These are phyloP conservation scores for Dactylonectria estremocensis DNA, from an alignment of 2,329 filamentous ascomycete genomes.

Conservation along the genomic window DNA sequence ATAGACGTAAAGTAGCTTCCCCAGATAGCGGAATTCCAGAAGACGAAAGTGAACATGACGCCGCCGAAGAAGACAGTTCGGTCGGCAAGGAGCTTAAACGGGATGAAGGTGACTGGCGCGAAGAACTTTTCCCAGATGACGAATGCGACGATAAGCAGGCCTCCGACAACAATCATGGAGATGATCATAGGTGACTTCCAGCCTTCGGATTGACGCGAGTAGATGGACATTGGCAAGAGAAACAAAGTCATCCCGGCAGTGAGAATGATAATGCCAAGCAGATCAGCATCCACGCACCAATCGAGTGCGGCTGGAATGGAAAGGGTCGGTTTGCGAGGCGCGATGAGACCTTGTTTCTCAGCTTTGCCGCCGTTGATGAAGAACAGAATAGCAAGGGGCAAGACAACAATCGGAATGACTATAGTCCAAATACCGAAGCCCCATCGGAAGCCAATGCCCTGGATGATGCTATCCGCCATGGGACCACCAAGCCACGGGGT, in stretches of 20 bases:
- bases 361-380: constrained; percentile 63
- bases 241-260: constrained; percentile 71
- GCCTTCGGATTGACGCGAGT: constrained; percentile 57
- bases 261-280: constrained; percentile 69
- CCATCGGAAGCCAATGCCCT: constrained; percentile 75
- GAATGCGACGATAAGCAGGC: constrained; percentile 69
- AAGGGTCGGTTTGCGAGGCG: constrained; percentile 33
- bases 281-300: constrained; percentile 73
- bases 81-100: constrained; percentile 52
- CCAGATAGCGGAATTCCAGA: constrained; percentile 57
- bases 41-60: constrained; percentile 55
- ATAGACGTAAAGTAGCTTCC: constrained; percentile 58
- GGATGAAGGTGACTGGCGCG: constrained; percentile 71
- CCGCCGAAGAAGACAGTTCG: constrained; percentile 57
- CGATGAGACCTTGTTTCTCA: constrained; percentile 64
- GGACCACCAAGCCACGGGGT: constrained; percentile 76
- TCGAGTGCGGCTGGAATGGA: constrained; percentile 48
- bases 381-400: constrained; percentile 20
- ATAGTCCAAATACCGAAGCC: constrained; percentile 69
- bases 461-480: constrained; percentile 67
- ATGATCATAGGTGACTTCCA: constrained; percentile 69
- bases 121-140: constrained; percentile 71
- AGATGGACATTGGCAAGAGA: constrained; percentile 77
- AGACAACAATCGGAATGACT: constrained; percentile 23
- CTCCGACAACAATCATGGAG: constrained; percentile 70